These are phyloP conservation scores for Metarhizium robertsii DNA, from an alignment of 2,329 filamentous ascomycete species.

Conservation along the genomic window DNA sequence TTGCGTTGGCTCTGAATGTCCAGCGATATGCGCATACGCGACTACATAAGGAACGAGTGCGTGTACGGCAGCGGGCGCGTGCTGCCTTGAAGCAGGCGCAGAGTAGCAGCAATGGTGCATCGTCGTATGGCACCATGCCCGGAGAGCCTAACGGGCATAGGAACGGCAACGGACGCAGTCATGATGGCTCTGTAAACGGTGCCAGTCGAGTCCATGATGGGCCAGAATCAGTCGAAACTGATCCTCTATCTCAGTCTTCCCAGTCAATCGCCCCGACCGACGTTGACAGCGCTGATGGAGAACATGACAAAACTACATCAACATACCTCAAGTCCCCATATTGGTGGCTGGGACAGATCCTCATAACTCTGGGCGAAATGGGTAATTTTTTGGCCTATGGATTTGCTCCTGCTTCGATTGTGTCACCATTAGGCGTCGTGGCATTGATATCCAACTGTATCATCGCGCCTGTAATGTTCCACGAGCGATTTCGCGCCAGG, in stretches of 20 bases:
- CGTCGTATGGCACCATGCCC: slow-evolving; percentile 27
- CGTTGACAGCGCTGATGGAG: slow-evolving; percentile 16
- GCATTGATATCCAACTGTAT: slow-evolving; percentile 94
- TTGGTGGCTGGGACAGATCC: slow-evolving; percentile 90
- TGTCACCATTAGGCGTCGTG: slow-evolving; percentile 93
- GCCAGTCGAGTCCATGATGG: slow-evolving; percentile 10
- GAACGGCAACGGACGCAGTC: slow-evolving; percentile 10
- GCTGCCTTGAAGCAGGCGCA: slow-evolving; percentile 40
- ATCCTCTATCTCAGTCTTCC: slow-evolving; percentile 43
- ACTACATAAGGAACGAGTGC: slow-evolving; percentile 61
- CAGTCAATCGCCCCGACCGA: slow-evolving; percentile 26
- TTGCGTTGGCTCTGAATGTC: slow-evolving; percentile 91
- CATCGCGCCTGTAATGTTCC: slow-evolving; percentile 88
- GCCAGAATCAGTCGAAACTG: slow-evolving; percentile 31
- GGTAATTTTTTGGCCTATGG: slow-evolving; percentile 97
- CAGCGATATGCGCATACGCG: slow-evolving; percentile 92
- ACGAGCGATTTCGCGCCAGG: slow-evolving; percentile 75
- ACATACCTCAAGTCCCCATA: slow-evolving; percentile 85
- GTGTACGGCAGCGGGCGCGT: slow-evolving; percentile 44
- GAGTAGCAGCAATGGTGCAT: slow-evolving; percentile 16
- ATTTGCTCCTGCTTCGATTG: slow-evolving; percentile 94
- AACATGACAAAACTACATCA: slow-evolving; percentile 35
- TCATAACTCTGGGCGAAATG: slow-evolving; percentile 88
- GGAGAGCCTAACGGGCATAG: slow-evolving; percentile 6
- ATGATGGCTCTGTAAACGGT: slow-evolving; percentile 25